Evolutionary conservation across 169 alveolate genomes (phyloP).

Genomic region (Cyclospora cayetanensis): DNA sequence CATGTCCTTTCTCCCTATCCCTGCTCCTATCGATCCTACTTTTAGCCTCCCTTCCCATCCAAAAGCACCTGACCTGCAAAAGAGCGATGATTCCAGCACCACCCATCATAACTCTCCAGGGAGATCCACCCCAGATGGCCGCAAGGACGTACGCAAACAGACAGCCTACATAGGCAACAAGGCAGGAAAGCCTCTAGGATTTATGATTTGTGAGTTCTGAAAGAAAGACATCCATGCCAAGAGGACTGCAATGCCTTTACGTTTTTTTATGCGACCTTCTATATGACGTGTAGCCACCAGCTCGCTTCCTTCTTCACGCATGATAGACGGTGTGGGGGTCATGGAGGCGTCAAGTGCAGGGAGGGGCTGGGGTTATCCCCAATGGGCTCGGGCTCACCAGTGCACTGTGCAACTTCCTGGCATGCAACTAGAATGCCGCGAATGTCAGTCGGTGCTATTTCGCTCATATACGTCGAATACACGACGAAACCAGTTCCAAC

Average conservation of each 20-base stretch:
- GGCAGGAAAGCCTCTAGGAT: too few relatives aligned
- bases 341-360: not conserved
- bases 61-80: slow-evolving; percentile 42
- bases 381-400: not conserved
- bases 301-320: too few relatives aligned
- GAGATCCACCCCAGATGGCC: slow-evolving; percentile 14
- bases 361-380: not conserved
- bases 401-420: slow-evolving; percentile 63
- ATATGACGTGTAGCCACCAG: too few relatives aligned
- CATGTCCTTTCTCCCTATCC: too few relatives aligned
- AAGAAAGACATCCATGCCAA: too few relatives aligned
- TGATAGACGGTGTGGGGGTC: not conserved
- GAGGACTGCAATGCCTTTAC: too few relatives aligned
- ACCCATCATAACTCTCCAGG: slow-evolving; percentile 40
- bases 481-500: slow-evolving; percentile 67
- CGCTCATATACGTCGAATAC: slow-evolving; percentile 60
- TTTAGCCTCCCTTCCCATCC: too few relatives aligned
- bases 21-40: too few relatives aligned
- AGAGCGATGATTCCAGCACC: slow-evolving; percentile 47
- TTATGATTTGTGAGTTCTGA: too few relatives aligned
- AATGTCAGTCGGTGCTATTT: slow-evolving; percentile 37
- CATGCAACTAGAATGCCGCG: slow-evolving; percentile 64
- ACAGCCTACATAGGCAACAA: slow-evolving; percentile 34
- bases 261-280: too few relatives aligned
- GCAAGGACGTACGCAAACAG: slow-evolving; percentile 43